phyloP scores from a whole-genome alignment of 2,329 filamentous ascomycete genomes.

The Cadophora sp. region DNA sequence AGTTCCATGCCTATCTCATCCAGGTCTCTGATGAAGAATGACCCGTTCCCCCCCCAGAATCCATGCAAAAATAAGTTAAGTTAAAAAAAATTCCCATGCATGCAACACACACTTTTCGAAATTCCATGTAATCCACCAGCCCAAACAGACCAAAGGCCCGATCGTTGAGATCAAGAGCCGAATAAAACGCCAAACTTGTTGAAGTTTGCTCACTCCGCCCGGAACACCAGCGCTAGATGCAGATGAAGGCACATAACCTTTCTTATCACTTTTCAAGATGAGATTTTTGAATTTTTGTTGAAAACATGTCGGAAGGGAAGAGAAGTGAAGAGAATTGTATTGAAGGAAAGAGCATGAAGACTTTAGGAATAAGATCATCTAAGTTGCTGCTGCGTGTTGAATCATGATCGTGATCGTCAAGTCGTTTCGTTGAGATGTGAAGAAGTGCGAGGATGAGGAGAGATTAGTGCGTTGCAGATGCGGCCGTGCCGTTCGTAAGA shows the following conservation, averaged over 20 bases:
- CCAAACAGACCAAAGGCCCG: constrained; percentile 19
- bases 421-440: constrained; percentile 30
- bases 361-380: constrained; percentile 11
- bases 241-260: constrained; percentile 35
- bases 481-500: constrained; percentile 34
- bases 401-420: constrained; percentile 35
- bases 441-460: constrained; percentile 15
- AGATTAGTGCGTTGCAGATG: constrained; percentile 4
- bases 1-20: not conserved
- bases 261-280: not conserved
- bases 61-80: not conserved
- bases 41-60: not conserved
- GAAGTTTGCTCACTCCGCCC: constrained; percentile 40
- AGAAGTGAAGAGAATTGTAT: constrained; percentile 10
- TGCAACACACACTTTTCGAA: not conserved
- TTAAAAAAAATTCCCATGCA: too few relatives aligned
- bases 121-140: not conserved
- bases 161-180: constrained; percentile 34
- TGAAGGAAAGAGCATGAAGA: constrained; percentile 19
- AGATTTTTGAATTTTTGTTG: not conserved
- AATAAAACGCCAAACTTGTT: constrained; percentile 45
- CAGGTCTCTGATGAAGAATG: constrained; percentile 9
- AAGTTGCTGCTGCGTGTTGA: constrained; percentile 40
- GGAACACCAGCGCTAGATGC: constrained; percentile 44
- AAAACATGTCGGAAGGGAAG: not conserved